phyloP scores from a whole-genome alignment of 495 filamentous ascomycete genomes.

The Oidiodendron maius region DNA sequence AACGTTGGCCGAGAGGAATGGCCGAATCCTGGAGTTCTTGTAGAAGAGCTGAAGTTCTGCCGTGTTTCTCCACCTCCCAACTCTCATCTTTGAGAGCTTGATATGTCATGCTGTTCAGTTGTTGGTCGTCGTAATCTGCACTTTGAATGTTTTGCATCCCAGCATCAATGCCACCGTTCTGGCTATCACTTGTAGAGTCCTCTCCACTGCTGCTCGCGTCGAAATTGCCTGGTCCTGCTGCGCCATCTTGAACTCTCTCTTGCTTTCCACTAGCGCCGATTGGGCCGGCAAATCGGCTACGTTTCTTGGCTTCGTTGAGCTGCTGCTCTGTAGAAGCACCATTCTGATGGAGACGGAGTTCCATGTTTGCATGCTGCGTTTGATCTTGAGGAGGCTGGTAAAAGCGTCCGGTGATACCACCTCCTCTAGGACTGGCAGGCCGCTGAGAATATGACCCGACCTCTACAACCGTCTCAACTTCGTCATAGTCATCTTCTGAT shows the following conservation, averaged over 20 bases:
- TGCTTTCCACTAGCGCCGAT: not conserved
- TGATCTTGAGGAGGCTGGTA: not conserved
- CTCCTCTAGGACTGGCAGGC: not conserved
- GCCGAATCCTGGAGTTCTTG: not conserved
- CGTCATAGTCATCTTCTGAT: not conserved
- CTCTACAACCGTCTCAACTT: not conserved
- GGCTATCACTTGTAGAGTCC: not conserved
- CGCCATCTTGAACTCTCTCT: not conserved
- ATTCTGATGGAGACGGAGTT: not conserved
- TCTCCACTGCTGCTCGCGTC: not conserved
- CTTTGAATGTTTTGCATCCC: not conserved
- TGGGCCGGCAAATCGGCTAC: too few species aligned
- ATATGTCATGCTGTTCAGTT: constrained; percentile 48
- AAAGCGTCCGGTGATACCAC: constrained; percentile 9
- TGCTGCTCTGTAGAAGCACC: not conserved
- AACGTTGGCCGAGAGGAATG: not conserved
- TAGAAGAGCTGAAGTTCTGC: not conserved
- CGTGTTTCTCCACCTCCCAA: constrained; percentile 28
- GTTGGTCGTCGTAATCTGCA: constrained; percentile 45
- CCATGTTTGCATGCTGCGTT: not conserved
- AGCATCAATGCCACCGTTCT: not conserved
- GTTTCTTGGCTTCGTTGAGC: not conserved
- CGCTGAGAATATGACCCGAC: not conserved
- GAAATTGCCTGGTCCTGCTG: not conserved
- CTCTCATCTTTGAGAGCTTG: constrained; percentile 42